Percentiles rank a stretch among this genome's conserved stretches.
phyloP scores from a whole-genome alignment of 192 early-diverging fungal species.

The Coemansia sp. region DNA sequence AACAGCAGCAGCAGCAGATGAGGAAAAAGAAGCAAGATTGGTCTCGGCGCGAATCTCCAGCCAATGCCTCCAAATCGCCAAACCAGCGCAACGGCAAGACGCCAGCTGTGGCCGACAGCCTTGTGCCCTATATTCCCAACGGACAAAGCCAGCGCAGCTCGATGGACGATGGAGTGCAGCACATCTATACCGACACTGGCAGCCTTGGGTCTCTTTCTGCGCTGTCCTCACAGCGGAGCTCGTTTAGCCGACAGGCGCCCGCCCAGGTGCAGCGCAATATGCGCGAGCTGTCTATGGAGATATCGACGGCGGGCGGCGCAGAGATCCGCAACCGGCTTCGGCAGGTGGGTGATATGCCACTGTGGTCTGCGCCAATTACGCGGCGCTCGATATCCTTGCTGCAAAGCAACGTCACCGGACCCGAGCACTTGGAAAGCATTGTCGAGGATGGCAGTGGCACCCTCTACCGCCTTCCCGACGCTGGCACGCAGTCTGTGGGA shows the following conservation, averaged over 20 bases:
- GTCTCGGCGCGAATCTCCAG: conserved; percentile 17
- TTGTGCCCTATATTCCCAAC: conserved; percentile 1
- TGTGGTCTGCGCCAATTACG: conserved; percentile 37
- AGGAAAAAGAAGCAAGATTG: conserved; percentile 38
- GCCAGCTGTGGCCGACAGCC: conserved; percentile 13
- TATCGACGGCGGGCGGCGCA: conserved; percentile 9
- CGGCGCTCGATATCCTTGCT: conserved; percentile 46
- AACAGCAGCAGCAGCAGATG: conserved; percentile 5
- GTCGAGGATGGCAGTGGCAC: conserved; percentile 31
- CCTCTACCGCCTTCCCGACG: conserved; percentile 6
- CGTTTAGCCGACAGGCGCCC: conserved; percentile 20
- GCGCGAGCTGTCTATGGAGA: conserved; percentile 41
- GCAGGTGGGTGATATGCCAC: conserved; percentile 19
- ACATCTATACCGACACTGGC: conserved; percentile 24
- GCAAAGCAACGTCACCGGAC: conserved; percentile 15
- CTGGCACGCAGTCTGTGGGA: background rate
- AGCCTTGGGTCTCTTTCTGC: conserved; percentile 22
- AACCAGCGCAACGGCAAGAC: conserved; percentile 27
- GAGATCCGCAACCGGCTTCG: conserved; percentile 26
- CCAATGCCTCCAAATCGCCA: conserved; percentile 9
- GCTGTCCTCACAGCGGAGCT: conserved; percentile 37
- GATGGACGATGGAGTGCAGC: conserved; percentile 32
- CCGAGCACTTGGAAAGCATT: conserved; percentile 41
- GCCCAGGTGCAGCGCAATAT: conserved; percentile 21
- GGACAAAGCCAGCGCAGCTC: conserved; percentile 31